phyloP scores from a whole-genome alignment of 371 early-diverging fungal species.

The Cokeromyces recurvatus region DNA sequence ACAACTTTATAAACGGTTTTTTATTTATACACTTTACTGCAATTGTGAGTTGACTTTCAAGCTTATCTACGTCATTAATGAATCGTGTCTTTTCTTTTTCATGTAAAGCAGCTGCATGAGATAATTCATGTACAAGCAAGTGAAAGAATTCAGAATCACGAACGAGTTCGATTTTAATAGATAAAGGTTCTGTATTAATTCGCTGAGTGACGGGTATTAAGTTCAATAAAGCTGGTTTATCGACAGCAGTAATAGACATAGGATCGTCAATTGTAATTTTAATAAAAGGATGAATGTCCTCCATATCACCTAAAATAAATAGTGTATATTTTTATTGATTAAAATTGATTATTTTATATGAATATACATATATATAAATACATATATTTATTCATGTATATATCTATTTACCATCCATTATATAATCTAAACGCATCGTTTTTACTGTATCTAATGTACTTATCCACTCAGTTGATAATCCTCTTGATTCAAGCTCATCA shows the following conservation, averaged over 20 bases:
- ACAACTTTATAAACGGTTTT: no score
- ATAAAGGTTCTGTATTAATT: constrained; percentile 12
- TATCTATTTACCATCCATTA: constrained; percentile 35
- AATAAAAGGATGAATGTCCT: constrained; percentile 34
- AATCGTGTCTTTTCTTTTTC: constrained; percentile 35
- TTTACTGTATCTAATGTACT: constrained; percentile 17
- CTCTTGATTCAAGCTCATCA: constrained; percentile 55
- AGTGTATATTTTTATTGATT: no score
- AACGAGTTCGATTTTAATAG: constrained; percentile 45
- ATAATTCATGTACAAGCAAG: constrained; percentile 43
- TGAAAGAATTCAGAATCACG: constrained; percentile 58
- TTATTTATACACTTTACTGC: constrained; percentile 36
- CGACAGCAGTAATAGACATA: constrained; percentile 4
- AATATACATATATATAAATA: no score
- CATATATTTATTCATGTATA: no score
- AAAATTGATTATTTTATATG: no score
- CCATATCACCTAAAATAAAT: constrained; percentile 21
- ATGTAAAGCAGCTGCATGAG: constrained; percentile 41
- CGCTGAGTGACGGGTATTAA: constrained; percentile 12
- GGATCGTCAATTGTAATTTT: constrained; percentile 31
- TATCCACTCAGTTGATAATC: constrained; percentile 30
- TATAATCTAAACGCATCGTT: constrained; percentile 34
- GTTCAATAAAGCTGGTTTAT: constrained; percentile 10
- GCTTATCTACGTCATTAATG: constrained; percentile 29
- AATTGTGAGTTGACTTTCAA: constrained; percentile 34